phyloP scores from a whole-genome alignment of 2,329 filamentous ascomycete species.

The Capronia americana region DNA sequence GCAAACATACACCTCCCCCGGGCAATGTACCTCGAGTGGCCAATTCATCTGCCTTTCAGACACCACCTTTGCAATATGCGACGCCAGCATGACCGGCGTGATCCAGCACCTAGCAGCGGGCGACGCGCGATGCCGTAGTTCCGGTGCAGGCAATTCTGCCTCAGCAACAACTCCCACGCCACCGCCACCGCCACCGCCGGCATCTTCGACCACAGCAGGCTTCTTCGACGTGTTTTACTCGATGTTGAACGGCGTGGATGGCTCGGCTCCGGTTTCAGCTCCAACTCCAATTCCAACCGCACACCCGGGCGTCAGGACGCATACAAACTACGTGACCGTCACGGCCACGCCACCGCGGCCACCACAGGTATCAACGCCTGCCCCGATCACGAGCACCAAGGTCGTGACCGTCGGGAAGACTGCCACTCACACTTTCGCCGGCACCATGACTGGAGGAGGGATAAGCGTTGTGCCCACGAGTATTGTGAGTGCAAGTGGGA shows the following conservation, averaged over 20 bases:
- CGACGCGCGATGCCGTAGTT: conserved; percentile 3
- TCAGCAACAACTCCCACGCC: background rate
- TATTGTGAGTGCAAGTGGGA: background rate
- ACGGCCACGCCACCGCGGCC: background rate
- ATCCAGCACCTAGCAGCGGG: conserved; percentile 1
- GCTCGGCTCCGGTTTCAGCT: too few relatives aligned
- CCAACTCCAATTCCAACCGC: too few relatives aligned
- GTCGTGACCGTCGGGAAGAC: background rate
- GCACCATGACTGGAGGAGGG: background rate
- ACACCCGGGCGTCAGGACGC: background rate
- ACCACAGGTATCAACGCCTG: background rate
- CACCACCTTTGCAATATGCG: conserved; percentile 11
- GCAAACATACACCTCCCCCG: background rate
- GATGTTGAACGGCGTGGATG: too few relatives aligned
- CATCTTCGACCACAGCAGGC: background rate
- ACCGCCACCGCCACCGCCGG: too few relatives aligned
- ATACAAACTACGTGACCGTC: background rate
- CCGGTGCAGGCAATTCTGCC: background rate
- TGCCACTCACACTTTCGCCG: background rate
- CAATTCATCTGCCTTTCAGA: conserved; percentile 2
- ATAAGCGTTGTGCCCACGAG: background rate
- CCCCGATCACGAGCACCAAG: background rate
- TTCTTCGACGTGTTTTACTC: too few relatives aligned
- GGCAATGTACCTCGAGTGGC: conserved; percentile 7
- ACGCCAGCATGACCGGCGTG: background rate